These are phyloP conservation scores for Hypoxylon lenormandii DNA, from an alignment of 495 filamentous ascomycete species.

Conservation along the genomic window DNA sequence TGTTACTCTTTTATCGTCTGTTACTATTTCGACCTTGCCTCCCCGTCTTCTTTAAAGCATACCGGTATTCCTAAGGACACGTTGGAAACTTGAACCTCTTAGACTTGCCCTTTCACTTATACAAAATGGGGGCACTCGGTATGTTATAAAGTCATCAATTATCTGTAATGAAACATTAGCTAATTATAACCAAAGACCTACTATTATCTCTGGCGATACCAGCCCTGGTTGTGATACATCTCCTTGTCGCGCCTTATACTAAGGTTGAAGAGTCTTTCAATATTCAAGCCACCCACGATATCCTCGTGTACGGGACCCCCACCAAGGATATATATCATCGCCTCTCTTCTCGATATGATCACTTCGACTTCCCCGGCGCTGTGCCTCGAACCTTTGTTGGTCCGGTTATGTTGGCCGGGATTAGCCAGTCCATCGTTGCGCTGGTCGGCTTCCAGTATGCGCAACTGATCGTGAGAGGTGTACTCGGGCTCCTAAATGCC, in stretches of 20 bases:
- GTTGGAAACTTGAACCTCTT: not conserved
- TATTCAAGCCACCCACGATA: conserved; percentile 92
- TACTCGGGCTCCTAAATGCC: conserved; percentile 85
- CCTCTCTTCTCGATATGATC: conserved; percentile 77
- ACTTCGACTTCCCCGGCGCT: conserved; percentile 88
- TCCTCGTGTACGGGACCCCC: conserved; percentile 81
- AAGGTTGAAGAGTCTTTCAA: conserved; percentile 99
- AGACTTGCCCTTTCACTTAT: conserved; percentile 1
- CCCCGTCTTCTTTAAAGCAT: not conserved
- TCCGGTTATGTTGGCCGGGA: conserved; percentile 74
- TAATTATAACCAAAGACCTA: conserved; percentile 57
- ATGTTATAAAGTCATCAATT: conserved; percentile 6
- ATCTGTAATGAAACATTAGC: not conserved
- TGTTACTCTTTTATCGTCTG: not conserved
- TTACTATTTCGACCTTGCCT: not conserved
- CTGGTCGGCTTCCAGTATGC: conserved; percentile 61
- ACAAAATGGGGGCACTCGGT: conserved; percentile 42
- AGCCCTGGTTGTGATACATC: conserved; percentile 76
- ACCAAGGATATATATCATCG: conserved; percentile 62
- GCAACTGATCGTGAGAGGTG: conserved; percentile 72
- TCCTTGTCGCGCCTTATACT: conserved; percentile 85
- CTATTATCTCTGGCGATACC: conserved; percentile 71
- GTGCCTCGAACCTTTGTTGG: conserved; percentile 93
- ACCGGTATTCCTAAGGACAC: not conserved
- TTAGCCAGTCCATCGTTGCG: conserved; percentile 72